Percentiles rank a stretch among this genome's conserved stretches.
Conservation (phyloP, 345 rosid genomes). For the Kernera saxatilis region DNA sequence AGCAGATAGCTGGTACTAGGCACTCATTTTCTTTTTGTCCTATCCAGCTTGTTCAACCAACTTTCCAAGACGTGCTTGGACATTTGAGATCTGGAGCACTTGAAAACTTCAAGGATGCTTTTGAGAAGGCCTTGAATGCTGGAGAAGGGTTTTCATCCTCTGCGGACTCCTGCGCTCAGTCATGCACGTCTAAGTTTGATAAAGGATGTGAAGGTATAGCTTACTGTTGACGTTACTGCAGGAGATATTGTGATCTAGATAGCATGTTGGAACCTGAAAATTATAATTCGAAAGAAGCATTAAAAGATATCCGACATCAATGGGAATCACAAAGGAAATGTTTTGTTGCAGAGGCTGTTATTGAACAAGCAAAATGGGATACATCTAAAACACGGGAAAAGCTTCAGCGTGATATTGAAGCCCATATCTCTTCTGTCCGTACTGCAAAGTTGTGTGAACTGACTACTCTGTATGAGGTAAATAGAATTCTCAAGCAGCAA, state of each 20-base stretch:
- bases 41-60: constrained; percentile 82
- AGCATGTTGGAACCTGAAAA: constrained; percentile 8
- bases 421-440: constrained; percentile 74
- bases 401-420: constrained; percentile 82
- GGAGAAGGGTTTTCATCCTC: constrained; percentile 81
- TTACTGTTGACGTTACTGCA: not conserved
- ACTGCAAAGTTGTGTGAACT: constrained; percentile 77
- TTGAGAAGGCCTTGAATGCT: constrained; percentile 70
- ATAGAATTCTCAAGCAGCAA: not conserved
- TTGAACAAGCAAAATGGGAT: constrained; percentile 95
- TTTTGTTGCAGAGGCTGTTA: constrained; percentile 64
- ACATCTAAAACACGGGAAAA: constrained; percentile 67
- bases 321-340: not conserved
- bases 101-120: constrained; percentile 63
- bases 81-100: constrained; percentile 69
- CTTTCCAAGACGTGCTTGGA: constrained; percentile 73
- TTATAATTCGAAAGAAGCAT: not conserved
- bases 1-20: not conserved
- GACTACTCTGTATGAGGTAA: constrained; percentile 73
- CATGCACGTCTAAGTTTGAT: constrained; percentile 55
- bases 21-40: constrained; percentile 18
- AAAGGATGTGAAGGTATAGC: constrained; percentile 66
- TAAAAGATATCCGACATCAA: not conserved
- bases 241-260: not conserved
- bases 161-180: constrained; percentile 43